Percentiles rank a stretch among this genome's conserved stretches.
These are phyloP conservation scores for Daldinia childiae DNA, from an alignment of 495 filamentous ascomycete genomes.

Conservation along the genomic window DNA sequence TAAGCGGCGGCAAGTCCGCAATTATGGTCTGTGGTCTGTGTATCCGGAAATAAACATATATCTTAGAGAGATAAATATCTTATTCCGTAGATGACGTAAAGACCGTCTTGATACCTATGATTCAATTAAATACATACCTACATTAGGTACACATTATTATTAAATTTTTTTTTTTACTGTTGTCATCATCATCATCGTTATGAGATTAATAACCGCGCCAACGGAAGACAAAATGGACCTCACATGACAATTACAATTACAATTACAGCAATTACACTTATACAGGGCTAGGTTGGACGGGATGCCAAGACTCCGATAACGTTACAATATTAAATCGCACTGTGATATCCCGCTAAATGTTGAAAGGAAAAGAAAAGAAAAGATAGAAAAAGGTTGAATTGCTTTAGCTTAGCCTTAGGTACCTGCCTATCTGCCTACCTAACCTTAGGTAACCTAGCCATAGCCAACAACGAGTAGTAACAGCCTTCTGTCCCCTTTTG, in stretches of 20 bases:
- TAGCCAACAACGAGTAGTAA: neutral
- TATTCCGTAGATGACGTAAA: conserved; percentile 14
- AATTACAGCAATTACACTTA: conserved; percentile 3
- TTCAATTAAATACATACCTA: neutral
- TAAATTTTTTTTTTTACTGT: neutral
- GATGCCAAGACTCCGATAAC: conserved; percentile 30
- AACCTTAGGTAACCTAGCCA: conserved; percentile 4
- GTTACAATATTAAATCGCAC: conserved; percentile 23
- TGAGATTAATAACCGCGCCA: neutral
- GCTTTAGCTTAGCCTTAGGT: conserved; percentile 16
- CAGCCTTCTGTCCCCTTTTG: conserved; percentile 25
- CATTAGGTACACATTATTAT: neutral
- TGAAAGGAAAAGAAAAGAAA: conserved; percentile 29
- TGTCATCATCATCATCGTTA: neutral
- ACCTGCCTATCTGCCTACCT: too few species aligned
- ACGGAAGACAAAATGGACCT: conserved; percentile 24
- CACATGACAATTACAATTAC: conserved; percentile 17
- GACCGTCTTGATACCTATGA: conserved; percentile 1
- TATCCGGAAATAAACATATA: neutral
- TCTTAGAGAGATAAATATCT: neutral
- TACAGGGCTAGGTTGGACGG: conserved; percentile 11
- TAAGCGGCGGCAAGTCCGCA: neutral
- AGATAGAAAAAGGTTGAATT: conserved; percentile 10
- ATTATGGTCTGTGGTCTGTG: neutral
- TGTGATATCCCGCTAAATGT: conserved; percentile 22